Evolutionary conservation across 1,284 basidiomycete genomes (phyloP).

Genomic region (Grifola frondosa): DNA sequence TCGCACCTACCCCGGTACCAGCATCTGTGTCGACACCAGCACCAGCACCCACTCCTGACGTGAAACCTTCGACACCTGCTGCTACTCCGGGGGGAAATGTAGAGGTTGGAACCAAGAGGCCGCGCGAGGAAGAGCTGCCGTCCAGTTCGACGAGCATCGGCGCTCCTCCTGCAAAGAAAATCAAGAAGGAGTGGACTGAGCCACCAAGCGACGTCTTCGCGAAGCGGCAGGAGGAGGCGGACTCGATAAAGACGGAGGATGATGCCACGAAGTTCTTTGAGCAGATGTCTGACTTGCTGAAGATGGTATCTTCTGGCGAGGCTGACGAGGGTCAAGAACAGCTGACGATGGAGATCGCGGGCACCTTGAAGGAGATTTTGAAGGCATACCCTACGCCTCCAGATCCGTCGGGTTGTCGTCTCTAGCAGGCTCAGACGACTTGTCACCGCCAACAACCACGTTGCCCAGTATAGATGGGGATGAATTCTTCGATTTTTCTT

Average conservation of each 20-base stretch:
- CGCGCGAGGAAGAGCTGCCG: constrained; percentile 56
- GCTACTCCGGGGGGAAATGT: constrained; percentile 30
- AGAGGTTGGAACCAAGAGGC: constrained; percentile 48
- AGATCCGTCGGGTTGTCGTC: constrained; percentile 32
- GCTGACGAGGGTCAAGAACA: constrained; percentile 46
- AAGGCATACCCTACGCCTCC: constrained; percentile 46
- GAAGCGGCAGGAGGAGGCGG: constrained; percentile 54
- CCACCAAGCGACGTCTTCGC: constrained; percentile 50
- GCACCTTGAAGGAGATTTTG: constrained; percentile 60
- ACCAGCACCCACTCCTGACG: constrained; percentile 17
- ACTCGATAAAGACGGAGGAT: constrained; percentile 63
- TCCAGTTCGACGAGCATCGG: constrained; percentile 33
- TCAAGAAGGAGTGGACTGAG: constrained; percentile 68
- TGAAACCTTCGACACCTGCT: constrained; percentile 34
- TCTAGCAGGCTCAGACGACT: constrained; percentile 13
- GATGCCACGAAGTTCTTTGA: constrained; percentile 62
- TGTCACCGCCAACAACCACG: constrained; percentile 23
- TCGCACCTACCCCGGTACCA: too few relatives aligned
- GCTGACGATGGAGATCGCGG: constrained; percentile 51
- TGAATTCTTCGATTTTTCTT: constrained; percentile 68
- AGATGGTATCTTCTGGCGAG: constrained; percentile 42
- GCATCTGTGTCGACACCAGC: constrained; percentile 27
- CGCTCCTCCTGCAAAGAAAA: constrained; percentile 62
- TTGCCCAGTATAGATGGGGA: constrained; percentile 23
- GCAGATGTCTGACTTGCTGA: constrained; percentile 60